phyloP scores from a whole-genome alignment of 352 stramenopile genomes.

The Pythium rishiriense region DNA sequence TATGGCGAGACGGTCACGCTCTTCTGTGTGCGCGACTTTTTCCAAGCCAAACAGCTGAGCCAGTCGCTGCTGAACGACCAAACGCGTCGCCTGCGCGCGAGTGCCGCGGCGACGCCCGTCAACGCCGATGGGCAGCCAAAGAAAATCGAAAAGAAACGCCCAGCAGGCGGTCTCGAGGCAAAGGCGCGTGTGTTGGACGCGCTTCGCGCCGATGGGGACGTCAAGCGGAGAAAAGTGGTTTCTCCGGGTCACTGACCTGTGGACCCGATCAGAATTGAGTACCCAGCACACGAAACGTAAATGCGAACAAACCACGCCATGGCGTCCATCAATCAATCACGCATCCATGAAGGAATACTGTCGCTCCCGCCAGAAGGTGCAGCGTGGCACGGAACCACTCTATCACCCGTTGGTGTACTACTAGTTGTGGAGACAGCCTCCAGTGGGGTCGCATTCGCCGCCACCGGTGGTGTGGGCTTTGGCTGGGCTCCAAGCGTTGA shows the following conservation, averaged over 20 bases:
- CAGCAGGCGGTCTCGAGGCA: conserved; percentile 25
- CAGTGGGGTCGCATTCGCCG: not conserved
- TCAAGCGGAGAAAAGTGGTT: conserved; percentile 25
- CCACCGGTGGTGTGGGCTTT: not conserved
- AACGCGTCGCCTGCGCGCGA: conserved; percentile 55
- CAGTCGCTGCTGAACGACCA: conserved; percentile 79
- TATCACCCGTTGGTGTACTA: too few relatives aligned
- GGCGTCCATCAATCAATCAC: conserved; percentile 16
- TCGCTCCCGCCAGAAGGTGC: not conserved
- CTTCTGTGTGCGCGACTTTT: conserved; percentile 76
- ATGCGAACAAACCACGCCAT: not conserved
- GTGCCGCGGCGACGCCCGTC: conserved; percentile 30
- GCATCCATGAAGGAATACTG: conserved; percentile 23
- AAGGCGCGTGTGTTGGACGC: conserved; percentile 47
- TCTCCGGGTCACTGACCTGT: not conserved
- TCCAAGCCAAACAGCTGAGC: conserved; percentile 67
- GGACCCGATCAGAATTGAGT: not conserved
- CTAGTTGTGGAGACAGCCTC: too few relatives aligned
- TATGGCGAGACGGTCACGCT: conserved; percentile 80
- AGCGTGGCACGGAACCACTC: too few relatives aligned
- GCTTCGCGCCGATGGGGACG: conserved; percentile 18
- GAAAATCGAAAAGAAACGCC: conserved; percentile 36
- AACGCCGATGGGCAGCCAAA: conserved; percentile 18
- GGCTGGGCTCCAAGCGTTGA: not conserved
- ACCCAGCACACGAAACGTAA: not conserved